Percentiles rank a stretch among this genome's conserved stretches.
Evolutionary conservation across 345 rosid species (phyloP).

Genomic region (Pistacia vera): DNA sequence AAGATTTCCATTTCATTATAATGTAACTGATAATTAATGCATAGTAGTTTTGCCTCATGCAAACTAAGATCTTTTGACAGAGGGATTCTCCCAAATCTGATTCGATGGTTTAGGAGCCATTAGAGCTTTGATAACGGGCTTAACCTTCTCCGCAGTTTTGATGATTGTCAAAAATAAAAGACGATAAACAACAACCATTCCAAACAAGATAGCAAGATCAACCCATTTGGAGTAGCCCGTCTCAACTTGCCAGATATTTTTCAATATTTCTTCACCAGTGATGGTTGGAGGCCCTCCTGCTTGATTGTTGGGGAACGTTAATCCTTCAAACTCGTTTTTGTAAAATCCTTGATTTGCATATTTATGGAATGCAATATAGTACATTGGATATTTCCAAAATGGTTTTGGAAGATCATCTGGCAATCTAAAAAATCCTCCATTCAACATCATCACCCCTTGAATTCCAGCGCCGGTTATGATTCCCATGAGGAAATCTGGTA

Average conservation of each 20-base stretch:
- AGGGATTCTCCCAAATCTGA: background rate
- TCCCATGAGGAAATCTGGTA: constrained; percentile 60
- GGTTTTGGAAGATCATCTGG: constrained; percentile 47
- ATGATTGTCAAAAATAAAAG: constrained; percentile 32
- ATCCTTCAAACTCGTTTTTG: constrained; percentile 39
- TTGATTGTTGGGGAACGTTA: constrained; percentile 27
- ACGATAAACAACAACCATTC: constrained; percentile 30
- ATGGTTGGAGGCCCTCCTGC: constrained; percentile 11
- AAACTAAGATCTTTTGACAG: too few relatives aligned
- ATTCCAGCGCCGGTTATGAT: constrained; percentile 56
- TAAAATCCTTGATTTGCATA: constrained; percentile 33
- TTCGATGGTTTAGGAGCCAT: constrained; percentile 5
- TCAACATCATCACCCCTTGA: constrained; percentile 53
- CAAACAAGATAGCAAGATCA: constrained; percentile 30
- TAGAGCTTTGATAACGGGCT: constrained; percentile 23
- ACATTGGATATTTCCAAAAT: constrained; percentile 50
- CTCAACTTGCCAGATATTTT: constrained; percentile 32
- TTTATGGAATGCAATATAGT: constrained; percentile 37
- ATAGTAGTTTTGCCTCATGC: too few relatives aligned
- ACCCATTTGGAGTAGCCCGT: constrained; percentile 39
- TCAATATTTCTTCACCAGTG: constrained; percentile 35
- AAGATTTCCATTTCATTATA: too few relatives aligned
- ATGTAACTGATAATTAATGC: too few relatives aligned
- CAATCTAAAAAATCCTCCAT: constrained; percentile 49
- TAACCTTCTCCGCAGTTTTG: constrained; percentile 25